A percentile compares a stretch with the other conserved stretches of the same genome.
These are phyloP conservation scores for Alternaria rosae DNA, from an alignment of 2,329 filamentous ascomycete genomes.

Conservation along the genomic window DNA sequence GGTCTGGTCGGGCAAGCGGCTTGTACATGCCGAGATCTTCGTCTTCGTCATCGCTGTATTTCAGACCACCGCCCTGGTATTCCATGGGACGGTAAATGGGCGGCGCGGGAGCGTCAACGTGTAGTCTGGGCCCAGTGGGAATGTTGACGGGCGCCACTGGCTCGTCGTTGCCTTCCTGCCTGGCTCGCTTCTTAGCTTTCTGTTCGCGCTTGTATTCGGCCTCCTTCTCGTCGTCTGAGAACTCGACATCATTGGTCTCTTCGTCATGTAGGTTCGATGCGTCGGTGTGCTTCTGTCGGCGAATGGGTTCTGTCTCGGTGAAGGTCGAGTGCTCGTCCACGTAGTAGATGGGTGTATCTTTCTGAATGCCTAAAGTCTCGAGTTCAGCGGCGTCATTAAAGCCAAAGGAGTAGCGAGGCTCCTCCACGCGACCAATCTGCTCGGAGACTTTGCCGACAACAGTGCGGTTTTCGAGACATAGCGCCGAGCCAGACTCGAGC, in stretches of 20 bases:
- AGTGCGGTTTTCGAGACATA: constrained; percentile 77
- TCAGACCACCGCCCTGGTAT: constrained; percentile 48
- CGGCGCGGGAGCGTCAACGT: constrained; percentile 26
- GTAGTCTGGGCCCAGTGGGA: constrained; percentile 29
- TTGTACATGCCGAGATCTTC: constrained; percentile 57
- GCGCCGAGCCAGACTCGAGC: constrained; percentile 80
- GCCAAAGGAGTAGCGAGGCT: constrained; percentile 83
- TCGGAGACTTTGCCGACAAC: constrained; percentile 86
- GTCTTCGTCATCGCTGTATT: constrained; percentile 55
- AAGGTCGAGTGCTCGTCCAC: constrained; percentile 79
- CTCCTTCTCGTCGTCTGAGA: constrained; percentile 96
- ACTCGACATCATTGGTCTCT: constrained; percentile 90
- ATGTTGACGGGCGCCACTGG: constrained; percentile 25
- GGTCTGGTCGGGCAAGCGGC: constrained; percentile 56
- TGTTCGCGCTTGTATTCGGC: constrained; percentile 70
- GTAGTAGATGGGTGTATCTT: constrained; percentile 79
- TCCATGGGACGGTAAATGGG: constrained; percentile 30
- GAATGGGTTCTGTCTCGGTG: constrained; percentile 85
- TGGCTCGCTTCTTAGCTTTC: constrained; percentile 66
- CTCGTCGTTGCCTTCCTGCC: constrained; percentile 38
- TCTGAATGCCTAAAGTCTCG: constrained; percentile 68
- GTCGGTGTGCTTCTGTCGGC: constrained; percentile 84
- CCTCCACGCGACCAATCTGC: constrained; percentile 82
- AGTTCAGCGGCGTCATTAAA: constrained; percentile 76
- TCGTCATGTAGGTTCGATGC: constrained; percentile 96